Evolutionary conservation across 2,329 filamentous ascomycete genomes (phyloP), one percentile per base, ranked within the genome.

Genomic region (Hirsutella rhossiliensis): DNA sequence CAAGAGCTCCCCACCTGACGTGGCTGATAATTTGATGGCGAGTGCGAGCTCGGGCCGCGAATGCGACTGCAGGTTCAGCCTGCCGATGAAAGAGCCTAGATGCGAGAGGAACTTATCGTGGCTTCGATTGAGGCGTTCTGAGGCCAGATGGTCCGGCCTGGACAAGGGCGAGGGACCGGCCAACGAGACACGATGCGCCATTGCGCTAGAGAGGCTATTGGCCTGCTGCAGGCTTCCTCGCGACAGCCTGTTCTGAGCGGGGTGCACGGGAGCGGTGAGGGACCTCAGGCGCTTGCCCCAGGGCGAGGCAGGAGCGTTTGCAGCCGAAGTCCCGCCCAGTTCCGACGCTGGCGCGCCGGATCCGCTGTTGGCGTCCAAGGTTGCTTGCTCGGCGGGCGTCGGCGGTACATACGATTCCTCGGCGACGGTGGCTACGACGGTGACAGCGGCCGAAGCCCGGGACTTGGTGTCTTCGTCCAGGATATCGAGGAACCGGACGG

Each of bases 41-140:
- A 81, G 67, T 29, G 88, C 79, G 41, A 97, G 73, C 59, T 95
- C 88, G 1, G 84, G 78, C 9, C 87, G 83, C 8, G 88, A 92
- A 49, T 92, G 83, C n/a, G 89, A 92, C 60, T 96, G 88, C 47
- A 96, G 72, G 62, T 96, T 87, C 45, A 96, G 74, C 32, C 79
- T 73, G 15, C 92, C 92, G 59, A 97, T 90, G 60, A 97, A 95
- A 5, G 87, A 94, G 42, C 87, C 90, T 42, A 98, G 77, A 57
- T 89, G 84, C 7, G 89, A 92, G 43, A 98, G 69, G 56, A 97
- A 95, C 8, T 78, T 78, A 64, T 97, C 89, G 65, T 96, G 88
- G 42, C 81, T 84, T 41, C 76, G 71, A 55, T 80, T 84, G 41
- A 97, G 75, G 52, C 82, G 82, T 60, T 89, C 84, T 2, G 89